phyloP scores from a whole-genome alignment of 495 filamentous ascomycete genomes.

The Lasiosphaeria hispida region DNA sequence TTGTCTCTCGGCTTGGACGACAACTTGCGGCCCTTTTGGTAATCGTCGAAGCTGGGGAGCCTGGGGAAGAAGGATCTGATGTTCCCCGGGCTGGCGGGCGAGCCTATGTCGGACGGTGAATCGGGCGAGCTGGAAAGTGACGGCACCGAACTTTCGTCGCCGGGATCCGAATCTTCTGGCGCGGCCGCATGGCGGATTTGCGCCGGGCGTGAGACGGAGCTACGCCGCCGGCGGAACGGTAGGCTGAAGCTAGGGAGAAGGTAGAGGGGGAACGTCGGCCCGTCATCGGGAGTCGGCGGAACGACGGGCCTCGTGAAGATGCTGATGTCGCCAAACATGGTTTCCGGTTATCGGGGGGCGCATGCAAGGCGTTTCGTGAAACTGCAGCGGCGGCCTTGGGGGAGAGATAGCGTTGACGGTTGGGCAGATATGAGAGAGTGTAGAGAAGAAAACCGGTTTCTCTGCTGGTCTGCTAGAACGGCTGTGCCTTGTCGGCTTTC shows the following conservation, averaged over 20 bases:
- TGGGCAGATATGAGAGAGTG: background rate
- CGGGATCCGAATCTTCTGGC: constrained; percentile 1
- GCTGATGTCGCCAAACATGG: constrained; percentile 26
- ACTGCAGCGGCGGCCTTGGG: background rate
- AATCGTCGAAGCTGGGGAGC: constrained; percentile 6
- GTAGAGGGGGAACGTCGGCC: constrained; percentile 49
- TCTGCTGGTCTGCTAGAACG: too few species aligned
- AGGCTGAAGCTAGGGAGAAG: constrained; percentile 47
- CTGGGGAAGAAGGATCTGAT: constrained; percentile 13
- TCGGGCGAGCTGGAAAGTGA: constrained; percentile 34
- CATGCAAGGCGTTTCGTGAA: too few species aligned
- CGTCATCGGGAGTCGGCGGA: constrained; percentile 18
- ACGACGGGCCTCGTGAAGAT: constrained; percentile 11
- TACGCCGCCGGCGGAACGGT: constrained; percentile 41
- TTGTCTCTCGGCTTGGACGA: background rate
- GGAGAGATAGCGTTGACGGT: too few species aligned
- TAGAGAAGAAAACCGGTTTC: background rate
- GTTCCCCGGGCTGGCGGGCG: constrained; percentile 18
- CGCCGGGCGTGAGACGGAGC: constrained; percentile 1
- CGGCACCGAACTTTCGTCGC: constrained; percentile 11
- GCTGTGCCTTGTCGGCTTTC: too few species aligned
- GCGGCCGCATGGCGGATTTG: background rate
- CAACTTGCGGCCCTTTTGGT: background rate
- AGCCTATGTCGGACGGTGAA: constrained; percentile 28
- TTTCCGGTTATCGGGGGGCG: background rate